Percentiles rank a stretch among this genome's conserved stretches.
These are phyloP conservation scores for Wickerhamiella bombiphila DNA, from an alignment of 805 yeast genomes.

Conservation along the genomic window DNA sequence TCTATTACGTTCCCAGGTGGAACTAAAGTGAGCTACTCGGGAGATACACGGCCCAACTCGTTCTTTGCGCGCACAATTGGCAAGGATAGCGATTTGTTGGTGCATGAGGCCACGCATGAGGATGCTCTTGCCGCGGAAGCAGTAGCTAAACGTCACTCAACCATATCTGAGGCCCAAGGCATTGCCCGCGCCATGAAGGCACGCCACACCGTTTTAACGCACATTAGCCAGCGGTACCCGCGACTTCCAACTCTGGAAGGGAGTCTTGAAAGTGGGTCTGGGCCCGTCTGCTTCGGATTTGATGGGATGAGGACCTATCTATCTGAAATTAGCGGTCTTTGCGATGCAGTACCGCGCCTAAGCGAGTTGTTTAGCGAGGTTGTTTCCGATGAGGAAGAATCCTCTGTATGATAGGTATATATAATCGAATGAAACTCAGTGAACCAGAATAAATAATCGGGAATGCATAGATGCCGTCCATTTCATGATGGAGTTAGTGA, in stretches of 20 bases:
- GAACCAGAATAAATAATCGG: neutral
- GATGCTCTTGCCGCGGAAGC: slow-evolving; percentile 71
- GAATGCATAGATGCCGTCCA: neutral
- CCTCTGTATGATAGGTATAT: neutral
- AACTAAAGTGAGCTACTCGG: slow-evolving; percentile 65
- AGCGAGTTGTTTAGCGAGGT: slow-evolving; percentile 11
- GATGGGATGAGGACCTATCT: slow-evolving; percentile 47
- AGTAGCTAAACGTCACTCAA: slow-evolving; percentile 64
- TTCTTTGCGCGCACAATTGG: slow-evolving; percentile 51
- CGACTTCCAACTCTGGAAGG: slow-evolving; percentile 29
- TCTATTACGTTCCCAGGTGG: slow-evolving; percentile 28
- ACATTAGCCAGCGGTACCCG: slow-evolving; percentile 82
- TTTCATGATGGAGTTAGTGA: neutral
- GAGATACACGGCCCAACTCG: slow-evolving; percentile 80
- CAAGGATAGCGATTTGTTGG: slow-evolving; percentile 47
- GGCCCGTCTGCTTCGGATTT: slow-evolving; percentile 36
- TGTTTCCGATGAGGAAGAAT: neutral
- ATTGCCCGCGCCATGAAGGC: slow-evolving; percentile 63
- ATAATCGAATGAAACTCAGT: neutral
- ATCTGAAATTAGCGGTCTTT: slow-evolving; percentile 28
- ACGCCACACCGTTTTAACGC: slow-evolving; percentile 60
- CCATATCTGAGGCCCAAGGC: slow-evolving; percentile 71
- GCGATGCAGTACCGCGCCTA: slow-evolving; percentile 17
- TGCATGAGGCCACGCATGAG: slow-evolving; percentile 90
- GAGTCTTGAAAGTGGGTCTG: slow-evolving; percentile 4